Evolutionary conservation across 371 early-diverging fungal genomes (phyloP), one percentile per base, ranked within the genome.

Genomic region (Fennellomyces sp.): DNA sequence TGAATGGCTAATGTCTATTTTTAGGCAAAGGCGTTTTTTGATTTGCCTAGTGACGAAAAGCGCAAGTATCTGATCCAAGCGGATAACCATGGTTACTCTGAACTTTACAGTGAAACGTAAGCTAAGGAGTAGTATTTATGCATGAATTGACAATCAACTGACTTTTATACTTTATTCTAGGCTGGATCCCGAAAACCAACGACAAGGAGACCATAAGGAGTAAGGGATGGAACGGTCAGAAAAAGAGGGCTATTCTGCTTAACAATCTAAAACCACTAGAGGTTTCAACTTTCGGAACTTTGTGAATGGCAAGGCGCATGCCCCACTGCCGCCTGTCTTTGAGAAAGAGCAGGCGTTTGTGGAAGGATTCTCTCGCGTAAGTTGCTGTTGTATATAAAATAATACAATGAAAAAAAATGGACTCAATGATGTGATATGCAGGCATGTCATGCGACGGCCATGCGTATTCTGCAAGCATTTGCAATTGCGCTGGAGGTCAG

Each of bases 201-300:
- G 66, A 25, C 72, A 77, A 41, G 87, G 87, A 5, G 88, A 88
- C 66, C 71, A 80, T 64, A 88, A 88, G 75, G 88, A 88, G 86
- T 84, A 76, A 65, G 74, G 64, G 23, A 42, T 57, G 17, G 29
- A 21, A 3, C 7, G 11, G 42, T 5, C 29, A 3, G 27, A n/a
- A 57, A 28, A 1, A 52, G 25, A 57, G 54, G 23, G 23, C 30
- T n/a, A 7, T 25, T 10, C 29, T 3, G 3, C 26, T 17, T 3
- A 31, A 31, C 5, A 17, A 39, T 39, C 10, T 15, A 39, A 39
- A 39, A 39, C 15, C 6, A 36, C 21, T 66, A 87, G 87, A 64
- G 83, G 81, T 1, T 87, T 79, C 57, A 88, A 88, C 60, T 70
- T 86, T 58, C 65, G 78, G 26, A 83, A 78, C 64, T 73, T 75